Evolutionary conservation across 2,329 filamentous ascomycete species (phyloP), one percentile per base, ranked within the genome.

Genomic region (Paecilomyces niveus): DNA sequence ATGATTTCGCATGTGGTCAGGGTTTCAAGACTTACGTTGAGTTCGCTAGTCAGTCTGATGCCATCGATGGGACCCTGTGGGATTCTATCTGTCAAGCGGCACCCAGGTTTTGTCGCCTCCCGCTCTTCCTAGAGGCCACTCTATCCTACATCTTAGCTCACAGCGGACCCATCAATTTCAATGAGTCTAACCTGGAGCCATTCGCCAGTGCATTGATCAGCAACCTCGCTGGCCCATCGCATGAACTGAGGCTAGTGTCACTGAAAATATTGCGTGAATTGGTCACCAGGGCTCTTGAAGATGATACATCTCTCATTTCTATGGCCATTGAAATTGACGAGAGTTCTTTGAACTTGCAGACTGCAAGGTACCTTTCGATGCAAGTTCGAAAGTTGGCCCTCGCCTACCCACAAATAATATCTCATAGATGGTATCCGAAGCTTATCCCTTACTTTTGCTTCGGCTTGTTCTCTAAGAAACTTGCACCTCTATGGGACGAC

Each of bases 401-500:
- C 15, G 71, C 80, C 21, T 96, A 94, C 69, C 75, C 82, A 5
- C 78, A 82, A 24, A 70, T 87, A 9, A 77, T 79, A 49, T 76
- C 83, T 1, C 80, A 83, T 39, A 83, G 83, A 1, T 89, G 88
- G 84, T 76, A 95, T 63, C 80, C 83, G 59, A 81, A 83, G 65
- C 85, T 91, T 6, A 82, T 97, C 31, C 89, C 92, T 0, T 82
- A 85, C 0, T 97, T 92, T 67, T 86, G 91, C 66, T 96, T 97
- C 66, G 94, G 94, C 54, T 83, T 97, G 74, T 81, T 97, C 60
- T 94, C 92, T 0, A 86, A 96, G 54, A 90, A 89, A 64, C 81
- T 97, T 63, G 84, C 92, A 0, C 91, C 91, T 35, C 80, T 95
- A 5, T 97, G 93, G 90, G 90, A 96, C 60, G 90, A 96, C 66